Conservation (phyloP, 768 basidiomycete genomes). For the Boletus edulis region DNA sequence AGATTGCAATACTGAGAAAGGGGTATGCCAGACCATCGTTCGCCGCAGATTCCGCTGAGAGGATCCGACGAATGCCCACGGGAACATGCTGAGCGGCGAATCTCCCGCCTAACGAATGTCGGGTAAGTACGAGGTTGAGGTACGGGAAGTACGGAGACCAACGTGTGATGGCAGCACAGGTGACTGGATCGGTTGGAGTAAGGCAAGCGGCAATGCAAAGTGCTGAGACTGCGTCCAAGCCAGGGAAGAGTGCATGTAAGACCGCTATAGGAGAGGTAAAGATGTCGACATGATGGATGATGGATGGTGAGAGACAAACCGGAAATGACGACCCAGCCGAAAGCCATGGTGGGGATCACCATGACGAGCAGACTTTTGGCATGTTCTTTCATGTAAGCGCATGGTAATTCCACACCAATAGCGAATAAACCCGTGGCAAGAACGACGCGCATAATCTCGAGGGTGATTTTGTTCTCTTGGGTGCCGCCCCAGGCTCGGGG, state of each 20-base stretch:
- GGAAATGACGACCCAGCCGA: slow-evolving; percentile 78
- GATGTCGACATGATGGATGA: not conserved
- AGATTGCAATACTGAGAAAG: slow-evolving; percentile 83
- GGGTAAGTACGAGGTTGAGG: not conserved
- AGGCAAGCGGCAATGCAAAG: slow-evolving; percentile 87
- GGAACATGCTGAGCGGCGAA: slow-evolving; percentile 73
- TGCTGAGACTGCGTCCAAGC: slow-evolving; percentile 66
- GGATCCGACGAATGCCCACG: slow-evolving; percentile 69
- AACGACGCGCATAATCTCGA: slow-evolving; percentile 84
- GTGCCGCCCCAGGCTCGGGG: slow-evolving; percentile 75
- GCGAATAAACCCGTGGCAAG: slow-evolving; percentile 93
- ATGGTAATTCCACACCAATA: slow-evolving; percentile 90
- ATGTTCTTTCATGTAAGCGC: slow-evolving; percentile 79
- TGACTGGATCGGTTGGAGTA: slow-evolving; percentile 93
- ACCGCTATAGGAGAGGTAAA: slow-evolving; percentile 43
- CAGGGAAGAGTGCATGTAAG: slow-evolving; percentile 70
- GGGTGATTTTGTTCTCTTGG: slow-evolving; percentile 59
- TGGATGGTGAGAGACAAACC: slow-evolving; percentile 37
- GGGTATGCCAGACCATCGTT: slow-evolving; percentile 98
- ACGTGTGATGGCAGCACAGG: slow-evolving; percentile 82
- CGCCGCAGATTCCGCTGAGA: slow-evolving; percentile 88
- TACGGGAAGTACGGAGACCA: slow-evolving; percentile 12
- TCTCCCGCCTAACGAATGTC: slow-evolving; percentile 50
- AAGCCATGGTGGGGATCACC: slow-evolving; percentile 83
- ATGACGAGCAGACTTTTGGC: slow-evolving; percentile 65